A percentile compares a stretch with the other conserved stretches of the same genome.
Evolutionary conservation across 208 protist species (phyloP).

Genomic region (Phytomonas sp.): DNA sequence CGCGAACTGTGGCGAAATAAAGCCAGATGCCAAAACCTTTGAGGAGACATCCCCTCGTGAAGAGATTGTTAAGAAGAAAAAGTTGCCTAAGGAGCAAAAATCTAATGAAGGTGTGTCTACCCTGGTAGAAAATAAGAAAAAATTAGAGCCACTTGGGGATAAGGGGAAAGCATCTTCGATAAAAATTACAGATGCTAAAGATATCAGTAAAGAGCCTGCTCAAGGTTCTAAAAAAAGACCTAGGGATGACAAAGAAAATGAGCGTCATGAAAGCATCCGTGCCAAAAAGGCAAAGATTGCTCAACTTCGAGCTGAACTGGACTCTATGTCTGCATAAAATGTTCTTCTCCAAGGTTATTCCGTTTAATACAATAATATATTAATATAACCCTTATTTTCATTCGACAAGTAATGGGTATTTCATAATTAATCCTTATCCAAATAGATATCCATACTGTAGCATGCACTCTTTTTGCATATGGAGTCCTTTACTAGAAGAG

Average conservation of each 20-base stretch:
- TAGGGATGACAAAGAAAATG: conserved; percentile 27
- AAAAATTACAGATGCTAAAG: conserved; percentile 5
- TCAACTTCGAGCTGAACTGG: conserved; percentile 35
- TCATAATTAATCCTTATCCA: neutral
- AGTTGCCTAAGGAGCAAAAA: conserved; percentile 5
- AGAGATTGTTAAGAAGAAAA: conserved; percentile 12
- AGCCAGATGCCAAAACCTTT: neutral
- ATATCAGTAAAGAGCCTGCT: neutral
- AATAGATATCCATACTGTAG: neutral
- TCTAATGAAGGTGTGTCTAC: neutral
- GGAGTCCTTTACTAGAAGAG: neutral
- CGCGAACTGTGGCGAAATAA: conserved; percentile 73
- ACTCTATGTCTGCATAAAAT: conserved; percentile 3
- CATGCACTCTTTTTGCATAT: neutral
- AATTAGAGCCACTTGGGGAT: neutral
- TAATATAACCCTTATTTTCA: neutral
- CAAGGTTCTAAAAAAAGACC: conserved; percentile 19
- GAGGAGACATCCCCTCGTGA: neutral
- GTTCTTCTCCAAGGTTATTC: neutral
- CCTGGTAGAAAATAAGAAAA: conserved; percentile 1
- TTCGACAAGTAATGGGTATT: neutral
- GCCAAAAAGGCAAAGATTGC: conserved; percentile 59
- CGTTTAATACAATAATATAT: neutral
- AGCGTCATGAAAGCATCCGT: conserved; percentile 40
- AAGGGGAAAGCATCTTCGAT: conserved; percentile 13